Evolutionary conservation across 305 asterid genomes (phyloP).

Genomic region (Solanum chacoense): DNA sequence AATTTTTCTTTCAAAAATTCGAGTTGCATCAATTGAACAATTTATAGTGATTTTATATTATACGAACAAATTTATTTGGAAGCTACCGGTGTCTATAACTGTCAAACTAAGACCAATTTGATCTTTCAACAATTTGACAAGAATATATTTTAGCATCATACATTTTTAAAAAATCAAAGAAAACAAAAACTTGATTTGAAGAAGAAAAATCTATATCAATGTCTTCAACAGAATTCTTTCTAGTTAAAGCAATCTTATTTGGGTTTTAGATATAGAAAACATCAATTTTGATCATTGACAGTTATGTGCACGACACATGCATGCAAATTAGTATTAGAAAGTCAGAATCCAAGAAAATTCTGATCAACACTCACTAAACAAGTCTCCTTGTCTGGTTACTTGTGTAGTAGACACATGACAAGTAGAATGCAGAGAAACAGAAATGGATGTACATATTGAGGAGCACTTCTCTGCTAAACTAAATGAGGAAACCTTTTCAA

Average conservation of each 20-base stretch:
- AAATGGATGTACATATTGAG: background rate
- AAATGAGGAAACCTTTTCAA: constrained; percentile 60
- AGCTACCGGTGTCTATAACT: background rate
- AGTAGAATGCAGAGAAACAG: background rate
- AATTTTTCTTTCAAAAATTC: background rate
- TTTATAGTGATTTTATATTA: background rate
- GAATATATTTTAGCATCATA: background rate
- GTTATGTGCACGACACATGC: background rate
- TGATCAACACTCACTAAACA: background rate
- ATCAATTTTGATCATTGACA: background rate
- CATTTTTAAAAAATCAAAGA: background rate
- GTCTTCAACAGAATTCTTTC: background rate
- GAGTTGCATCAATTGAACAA: background rate
- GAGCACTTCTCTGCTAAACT: background rate
- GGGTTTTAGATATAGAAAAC: background rate
- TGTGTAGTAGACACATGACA: background rate
- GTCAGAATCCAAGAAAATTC: background rate
- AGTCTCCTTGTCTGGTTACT: background rate
- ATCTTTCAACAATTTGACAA: background rate
- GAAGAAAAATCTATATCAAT: background rate
- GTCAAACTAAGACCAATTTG: background rate
- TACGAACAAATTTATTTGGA: background rate
- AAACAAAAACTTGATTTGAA: background rate
- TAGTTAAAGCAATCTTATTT: background rate
- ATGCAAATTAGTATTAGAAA: background rate